phyloP scores from a whole-genome alignment of 1,139 yeast species.

The Geotrichum bryndzae region DNA sequence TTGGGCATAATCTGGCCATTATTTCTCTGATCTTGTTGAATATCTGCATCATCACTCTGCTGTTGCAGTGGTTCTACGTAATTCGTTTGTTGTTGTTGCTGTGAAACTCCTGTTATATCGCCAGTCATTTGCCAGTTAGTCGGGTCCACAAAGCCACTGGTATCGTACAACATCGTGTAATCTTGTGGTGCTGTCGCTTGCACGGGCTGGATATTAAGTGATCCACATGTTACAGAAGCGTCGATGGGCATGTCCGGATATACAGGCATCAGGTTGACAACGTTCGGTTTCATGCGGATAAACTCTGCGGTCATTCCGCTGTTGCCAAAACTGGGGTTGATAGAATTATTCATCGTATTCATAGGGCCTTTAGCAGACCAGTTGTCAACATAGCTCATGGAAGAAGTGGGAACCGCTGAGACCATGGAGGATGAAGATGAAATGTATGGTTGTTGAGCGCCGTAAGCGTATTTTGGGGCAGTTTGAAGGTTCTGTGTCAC shows the following conservation, averaged over 20 bases:
- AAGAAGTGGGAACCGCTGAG: neutral
- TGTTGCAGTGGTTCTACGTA: neutral
- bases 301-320: conserved; percentile 7
- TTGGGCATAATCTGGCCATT: conserved; percentile 19
- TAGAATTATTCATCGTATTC: neutral
- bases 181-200: neutral
- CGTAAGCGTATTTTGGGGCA: neutral
- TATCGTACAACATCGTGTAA: neutral
- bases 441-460: neutral
- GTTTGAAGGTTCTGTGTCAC: neutral
- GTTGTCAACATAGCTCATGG: neutral
- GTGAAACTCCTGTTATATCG: neutral
- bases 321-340: neutral
- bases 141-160: neutral
- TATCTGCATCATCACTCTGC: neutral
- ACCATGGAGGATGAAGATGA: neutral
- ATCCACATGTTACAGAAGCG: conserved; percentile 1
- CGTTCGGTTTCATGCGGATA: conserved; percentile 19
- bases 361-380: neutral
- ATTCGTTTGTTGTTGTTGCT: neutral
- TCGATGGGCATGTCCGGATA: conserved; percentile 7
- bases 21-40: too few species aligned
- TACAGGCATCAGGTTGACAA: conserved; percentile 19
- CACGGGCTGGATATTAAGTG: neutral
- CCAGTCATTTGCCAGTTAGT: conserved; percentile 4